A percentile compares a stretch with the other conserved stretches of the same genome.
phyloP scores from a whole-genome alignment of 208 protist genomes.

The Trichomonas tenax region DNA sequence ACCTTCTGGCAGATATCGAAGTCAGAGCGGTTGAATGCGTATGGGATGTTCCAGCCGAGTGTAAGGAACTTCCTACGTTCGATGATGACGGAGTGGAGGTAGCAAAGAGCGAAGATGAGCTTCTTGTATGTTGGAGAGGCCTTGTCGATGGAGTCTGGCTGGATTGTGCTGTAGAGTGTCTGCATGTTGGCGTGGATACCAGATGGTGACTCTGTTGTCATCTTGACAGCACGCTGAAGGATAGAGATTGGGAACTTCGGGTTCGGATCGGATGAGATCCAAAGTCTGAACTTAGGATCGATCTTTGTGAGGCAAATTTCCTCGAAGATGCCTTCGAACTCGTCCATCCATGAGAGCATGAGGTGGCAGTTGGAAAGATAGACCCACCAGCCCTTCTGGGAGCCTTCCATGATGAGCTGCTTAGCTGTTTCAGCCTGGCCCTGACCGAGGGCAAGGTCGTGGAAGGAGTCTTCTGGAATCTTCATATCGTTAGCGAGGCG shows the following conservation, averaged over 20 bases:
- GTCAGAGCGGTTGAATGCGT: slow-evolving; percentile 93
- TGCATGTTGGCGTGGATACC: slow-evolving; percentile 88
- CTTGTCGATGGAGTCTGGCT: slow-evolving; percentile 63
- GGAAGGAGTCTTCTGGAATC: slow-evolving; percentile 48
- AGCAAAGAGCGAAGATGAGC: slow-evolving; percentile 81
- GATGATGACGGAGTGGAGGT: slow-evolving; percentile 88
- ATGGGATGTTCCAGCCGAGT: slow-evolving; percentile 89
- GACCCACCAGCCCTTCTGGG: slow-evolving; percentile 78
- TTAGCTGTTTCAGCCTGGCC: slow-evolving; percentile 68
- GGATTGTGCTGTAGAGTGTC: slow-evolving; percentile 73
- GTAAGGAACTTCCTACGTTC: slow-evolving; percentile 91
- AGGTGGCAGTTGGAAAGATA: slow-evolving; percentile 95
- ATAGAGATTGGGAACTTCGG: slow-evolving; percentile 73
- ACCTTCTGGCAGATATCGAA: slow-evolving; percentile 58
- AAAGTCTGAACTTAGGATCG: slow-evolving; percentile 87
- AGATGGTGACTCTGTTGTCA: slow-evolving; percentile 91
- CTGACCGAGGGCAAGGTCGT: slow-evolving; percentile 79
- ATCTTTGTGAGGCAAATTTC: slow-evolving; percentile 48
- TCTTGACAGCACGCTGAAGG: slow-evolving; percentile 81
- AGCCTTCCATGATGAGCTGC: slow-evolving; percentile 67
- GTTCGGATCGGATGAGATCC: slow-evolving; percentile 87
- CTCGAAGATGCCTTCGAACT: slow-evolving; percentile 87
- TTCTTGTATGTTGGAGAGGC: slow-evolving; percentile 67
- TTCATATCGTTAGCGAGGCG: slow-evolving; percentile 59
- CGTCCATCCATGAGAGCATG: slow-evolving; percentile 79